A percentile compares a stretch with the other conserved stretches of the same genome.
phyloP scores from a whole-genome alignment of 257 asterid species.

The Forsythia suspensa region DNA sequence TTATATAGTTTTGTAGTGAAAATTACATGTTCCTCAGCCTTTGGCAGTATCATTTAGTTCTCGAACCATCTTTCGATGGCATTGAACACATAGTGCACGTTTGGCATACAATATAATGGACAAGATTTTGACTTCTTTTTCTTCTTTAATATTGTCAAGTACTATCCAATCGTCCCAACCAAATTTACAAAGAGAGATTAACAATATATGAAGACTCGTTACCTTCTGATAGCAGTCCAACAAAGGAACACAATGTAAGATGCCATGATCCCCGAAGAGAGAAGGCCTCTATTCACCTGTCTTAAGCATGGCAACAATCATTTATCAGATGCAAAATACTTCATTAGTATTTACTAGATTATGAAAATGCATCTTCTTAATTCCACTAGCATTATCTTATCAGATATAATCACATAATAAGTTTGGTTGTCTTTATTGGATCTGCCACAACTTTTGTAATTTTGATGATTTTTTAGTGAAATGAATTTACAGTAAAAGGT shows the following conservation, averaged over 20 bases:
- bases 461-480: not conserved
- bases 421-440: not conserved
- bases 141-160: too few species aligned
- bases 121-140: too few species aligned
- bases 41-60: too few species aligned
- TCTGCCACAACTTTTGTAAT: not conserved
- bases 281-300: slow-evolving; percentile 91
- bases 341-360: too few species aligned
- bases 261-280: slow-evolving; percentile 98
- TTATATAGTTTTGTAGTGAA: too few species aligned
- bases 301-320: slow-evolving; percentile 26
- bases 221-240: slow-evolving; percentile 97
- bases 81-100: not conserved
- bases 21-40: too few species aligned
- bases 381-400: too few species aligned
- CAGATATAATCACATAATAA: not conserved
- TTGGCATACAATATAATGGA: too few species aligned
- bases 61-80: too few species aligned
- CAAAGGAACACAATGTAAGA: slow-evolving; percentile 86
- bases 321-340: slow-evolving; percentile 7
- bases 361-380: not conserved
- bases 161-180: too few species aligned
- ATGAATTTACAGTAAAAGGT: slow-evolving; percentile 4
- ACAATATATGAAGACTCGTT: not conserved
- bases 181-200: not conserved